Evolutionary conservation across 2,329 filamentous ascomycete species (phyloP), one percentile per base, ranked within the genome.

Genomic region (Alternaria brassicae): DNA sequence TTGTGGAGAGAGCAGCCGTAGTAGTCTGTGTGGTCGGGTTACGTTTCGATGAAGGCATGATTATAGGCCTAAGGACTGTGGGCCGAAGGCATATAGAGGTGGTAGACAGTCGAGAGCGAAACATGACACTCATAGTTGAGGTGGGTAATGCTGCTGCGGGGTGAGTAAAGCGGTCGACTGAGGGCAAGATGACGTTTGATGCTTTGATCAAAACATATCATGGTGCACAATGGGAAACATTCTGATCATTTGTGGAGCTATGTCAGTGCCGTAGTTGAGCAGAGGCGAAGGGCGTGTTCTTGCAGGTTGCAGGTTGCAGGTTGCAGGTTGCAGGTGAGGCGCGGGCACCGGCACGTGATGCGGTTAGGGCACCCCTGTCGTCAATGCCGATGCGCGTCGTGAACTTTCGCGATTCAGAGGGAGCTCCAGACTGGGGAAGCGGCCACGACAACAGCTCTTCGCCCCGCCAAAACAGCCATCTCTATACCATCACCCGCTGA

Each of bases 371-470:
- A 69, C 58, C 73, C 72, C 58, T 71, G 72, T 51, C 55, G 58
- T 50, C 59, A 65, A 53, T 65, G 60, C 61, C 61, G 55, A 69
- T 62, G 69, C 70, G 71, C 70, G 71, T 73, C 66, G 66, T 71
- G 63, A 61, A 67, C 60, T 65, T 65, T 74, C 71, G 73, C 72
- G 71, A 73, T 63, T 58, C 53, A 51, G 56, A 64, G 56, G 54
- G 53, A 70, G 61, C 64, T 67, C 63, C 58, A 54, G 66, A 61
- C 53, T 62, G 56, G 56, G 61, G 62, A 72, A 68, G 70, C 62
- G 60, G 60, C 63, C 62, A 69, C 60, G 61, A 61, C 58, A 45
- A 41, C 59, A 58, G 44, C 51, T 50, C 21, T 32, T 53, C 39
- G 32, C 51, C 48, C 54, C 27, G 39, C 39, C 23, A 28, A 27